Evolutionary conservation across 2,329 filamentous ascomycete species (phyloP), one percentile per base, ranked within the genome.

Genomic region (Talaromyces sp.): DNA sequence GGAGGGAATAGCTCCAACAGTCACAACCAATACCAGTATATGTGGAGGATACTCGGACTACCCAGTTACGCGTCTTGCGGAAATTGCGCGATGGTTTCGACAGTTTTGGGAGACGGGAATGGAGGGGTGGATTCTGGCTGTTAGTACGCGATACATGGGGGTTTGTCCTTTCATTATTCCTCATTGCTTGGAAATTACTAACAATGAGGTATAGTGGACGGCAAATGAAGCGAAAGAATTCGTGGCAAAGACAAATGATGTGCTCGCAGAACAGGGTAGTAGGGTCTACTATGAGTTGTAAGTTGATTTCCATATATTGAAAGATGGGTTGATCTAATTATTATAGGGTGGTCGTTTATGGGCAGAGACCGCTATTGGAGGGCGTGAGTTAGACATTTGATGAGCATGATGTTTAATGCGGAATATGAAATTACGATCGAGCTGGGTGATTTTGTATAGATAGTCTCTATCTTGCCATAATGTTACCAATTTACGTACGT

Each of bases 81-180:
- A 71, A 22, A 59, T 74, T 10, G 73, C 70, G 10, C 62, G 62
- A 3, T 73, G 70, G 67, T 67, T 70, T 49, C 68, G 69, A 25
- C 63, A 69, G 17, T 70, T 71, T 43, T 70, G 70, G 67, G 71
- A 74, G 39, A 68, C 67, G 3, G 73, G 74, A 0, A 67, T 75
- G 54, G 73, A 75, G 58, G 72, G 72, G 7, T 75, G 74, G 73
- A 65, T 66, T 17, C 67, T 75, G 67, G 65, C 69, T 11, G 64
- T 73, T 17, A 62, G 70, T n/a, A 73, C 73, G 4, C 70, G 64
- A 17, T 63, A 71, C 43, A 67, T 73, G 33, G 71, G 72, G 64
- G 73, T 68, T 65, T 69, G 65, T 66, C 22, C 27, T 31, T 31
- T 41, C 4, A 25, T 13, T 22, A 4, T 22, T 58, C 13, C 25